These are phyloP conservation scores for Coelastrella sp. DNA, from an alignment of 139 green algal species.

Conservation along the genomic window DNA sequence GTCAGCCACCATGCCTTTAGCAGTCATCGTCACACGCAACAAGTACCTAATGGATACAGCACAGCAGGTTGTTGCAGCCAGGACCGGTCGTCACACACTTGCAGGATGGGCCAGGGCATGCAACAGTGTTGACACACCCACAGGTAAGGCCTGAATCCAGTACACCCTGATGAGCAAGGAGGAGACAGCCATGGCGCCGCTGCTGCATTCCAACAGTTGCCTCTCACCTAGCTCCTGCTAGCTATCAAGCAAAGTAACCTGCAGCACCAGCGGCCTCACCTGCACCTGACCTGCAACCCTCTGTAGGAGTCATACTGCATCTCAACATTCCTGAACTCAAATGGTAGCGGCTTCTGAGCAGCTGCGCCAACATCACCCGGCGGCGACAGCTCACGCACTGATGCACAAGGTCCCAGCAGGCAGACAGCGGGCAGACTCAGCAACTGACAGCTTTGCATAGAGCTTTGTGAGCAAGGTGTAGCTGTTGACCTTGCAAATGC, in stretches of 20 bases:
- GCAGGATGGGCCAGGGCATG: too few species aligned
- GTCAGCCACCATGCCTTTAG: conserved; percentile 80
- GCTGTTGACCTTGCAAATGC: too few species aligned
- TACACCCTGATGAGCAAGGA: neutral
- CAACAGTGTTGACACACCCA: too few species aligned
- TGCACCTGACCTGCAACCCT: conserved; percentile 80
- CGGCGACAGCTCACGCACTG: conserved; percentile 84
- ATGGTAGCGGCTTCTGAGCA: conserved; percentile 76
- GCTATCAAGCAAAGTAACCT: neutral
- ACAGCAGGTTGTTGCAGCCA: neutral
- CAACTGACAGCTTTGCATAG: neutral
- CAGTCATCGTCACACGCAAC: conserved; percentile 88
- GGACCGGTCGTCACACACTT: too few species aligned
- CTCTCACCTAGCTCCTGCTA: neutral
- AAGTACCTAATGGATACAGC: conserved; percentile 78
- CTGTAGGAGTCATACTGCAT: conserved; percentile 98
- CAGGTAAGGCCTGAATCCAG: neutral
- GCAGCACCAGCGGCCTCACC: conserved; percentile 50
- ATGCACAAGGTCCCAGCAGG: neutral
- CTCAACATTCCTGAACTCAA: conserved; percentile 98
- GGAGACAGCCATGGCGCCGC: neutral
- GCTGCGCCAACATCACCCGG: conserved; percentile 84
- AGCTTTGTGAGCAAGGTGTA: too few species aligned
- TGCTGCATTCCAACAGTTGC: neutral
- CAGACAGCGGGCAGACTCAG: neutral